Base-by-base conservation (phyloP, 768 basidiomycete genomes). In the Lyophyllum atratum region DNA sequence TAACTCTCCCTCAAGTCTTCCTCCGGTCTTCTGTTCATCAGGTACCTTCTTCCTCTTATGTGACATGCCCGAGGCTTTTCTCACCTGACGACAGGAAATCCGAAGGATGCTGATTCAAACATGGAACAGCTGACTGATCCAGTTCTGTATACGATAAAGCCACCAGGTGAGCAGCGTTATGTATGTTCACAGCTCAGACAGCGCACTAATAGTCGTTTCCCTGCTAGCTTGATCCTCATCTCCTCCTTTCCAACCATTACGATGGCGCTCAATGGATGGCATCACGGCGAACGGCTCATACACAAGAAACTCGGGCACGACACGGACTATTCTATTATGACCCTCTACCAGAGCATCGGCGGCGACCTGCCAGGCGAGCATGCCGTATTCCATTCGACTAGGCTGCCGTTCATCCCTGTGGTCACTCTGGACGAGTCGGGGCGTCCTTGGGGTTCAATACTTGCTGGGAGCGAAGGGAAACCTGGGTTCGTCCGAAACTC, bases 391-490 rank as follows among this genome's bases (percentile, higher is more conserved):
- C 76, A 85, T 60, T 71, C 77, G 2, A 77, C 74, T 1, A 65
- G 73, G 14, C 68, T 86, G 6, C 79, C 78, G 1, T 87, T 87
- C 61, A 70, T 87, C 17, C 84, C 84, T 4, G 64, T 85, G 10
- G 77, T 81, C n/a, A 80, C 80, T 1, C 66, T 87, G 21, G 86
- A 87, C 61, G 68, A 66, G 2, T 56, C 61, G 4, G 76, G 74
- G 1, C 72, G 85, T 3, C 86, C 86, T 2, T 88, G 86, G 86
- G 74, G 79, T 3, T 85, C 83, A 2, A 76, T 87, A 29, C 70
- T 86, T 7, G 75, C 81, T 0, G 79, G 75, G 5, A 53, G 60
- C 14, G 72, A 74, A 33, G 85, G 83, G 3, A 59, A 69, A 39
- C 73, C 74, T 17, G 83, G 82, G 1, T 86, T 84, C 59, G 66